Evolutionary conservation across 345 rosid genomes (phyloP), one percentile per base, ranked within the genome.

Genomic region (rapeseed (Brassica napus)): DNA sequence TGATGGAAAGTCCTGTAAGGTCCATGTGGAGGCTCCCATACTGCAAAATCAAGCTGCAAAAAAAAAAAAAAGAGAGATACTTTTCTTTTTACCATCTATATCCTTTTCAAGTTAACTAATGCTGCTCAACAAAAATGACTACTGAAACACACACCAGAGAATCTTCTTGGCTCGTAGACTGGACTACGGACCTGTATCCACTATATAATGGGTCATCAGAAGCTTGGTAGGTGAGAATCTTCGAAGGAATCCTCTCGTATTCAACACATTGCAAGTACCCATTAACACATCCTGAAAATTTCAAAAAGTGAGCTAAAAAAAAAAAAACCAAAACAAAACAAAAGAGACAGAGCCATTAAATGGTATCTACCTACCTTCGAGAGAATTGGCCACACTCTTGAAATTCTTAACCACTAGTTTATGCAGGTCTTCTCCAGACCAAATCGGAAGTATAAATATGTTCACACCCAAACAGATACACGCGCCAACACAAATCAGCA

Each of bases 401-500:
- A 93, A 93, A 81, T 93, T 93, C 79, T 93, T 91, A 2, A 87
- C 95, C 67, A 93, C 97, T 74, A 86, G 86, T 77, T 91, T 93
- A 82, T 93, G 98, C 35, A 93, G 86, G 75, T 93, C 97, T 80
- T 93, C 94, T 31, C 94, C 98, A 47, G 98, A 85, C 98, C 98
- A 93, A 63, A 90, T 93, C 28, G 98, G 98, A 83, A 76, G 88
- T 66, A 93, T 58, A 72, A 86, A 89, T 12, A 84, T 87, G 68
- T 91, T 91, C 3, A 93, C 84, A 2, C 82, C 81, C 78, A 93
- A 79, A 77, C 92, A 85, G 28, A 90, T 83, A 14, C 81, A 81
- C 18, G 97, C 97, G 68, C 98, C 98, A 49, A 49, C 18, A 14
- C 57, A 49, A n/a, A 49, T 49, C 57, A 49, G 57, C 57, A 49